These are phyloP conservation scores for Neofusicoccum cordaticola DNA, from an alignment of 2,329 filamentous ascomycete genomes.

Conservation along the genomic window DNA sequence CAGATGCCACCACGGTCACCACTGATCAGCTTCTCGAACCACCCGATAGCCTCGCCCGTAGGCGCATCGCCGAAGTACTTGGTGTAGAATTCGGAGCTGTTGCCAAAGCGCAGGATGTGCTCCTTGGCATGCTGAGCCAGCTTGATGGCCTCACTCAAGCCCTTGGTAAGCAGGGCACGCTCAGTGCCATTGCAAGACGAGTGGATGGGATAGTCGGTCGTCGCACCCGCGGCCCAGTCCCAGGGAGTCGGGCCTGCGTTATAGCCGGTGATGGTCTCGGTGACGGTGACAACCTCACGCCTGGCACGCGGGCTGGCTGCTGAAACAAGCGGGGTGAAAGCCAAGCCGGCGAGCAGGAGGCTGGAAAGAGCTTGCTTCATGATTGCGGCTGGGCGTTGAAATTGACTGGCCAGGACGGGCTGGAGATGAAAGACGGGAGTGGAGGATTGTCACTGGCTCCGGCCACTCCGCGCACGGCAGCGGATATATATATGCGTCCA, in stretches of 20 bases:
- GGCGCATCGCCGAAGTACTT: conserved; percentile 66
- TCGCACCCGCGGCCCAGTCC: conserved; percentile 38
- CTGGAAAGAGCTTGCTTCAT: conserved; percentile 3
- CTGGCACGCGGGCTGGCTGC: neutral
- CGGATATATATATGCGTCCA: neutral
- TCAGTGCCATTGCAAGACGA: conserved; percentile 65
- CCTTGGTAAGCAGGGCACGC: conserved; percentile 53
- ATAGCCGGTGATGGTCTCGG: conserved; percentile 25
- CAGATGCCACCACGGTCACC: conserved; percentile 57
- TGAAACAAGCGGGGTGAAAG: neutral
- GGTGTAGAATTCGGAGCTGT: conserved; percentile 56
- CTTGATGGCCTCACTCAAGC: conserved; percentile 57
- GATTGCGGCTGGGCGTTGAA: neutral
- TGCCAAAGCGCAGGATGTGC: conserved; percentile 59
- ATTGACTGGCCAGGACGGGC: neutral
- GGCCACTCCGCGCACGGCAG: neutral
- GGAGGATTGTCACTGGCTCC: neutral
- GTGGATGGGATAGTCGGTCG: conserved; percentile 54
- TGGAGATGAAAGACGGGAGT: neutral
- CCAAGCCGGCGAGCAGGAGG: neutral
- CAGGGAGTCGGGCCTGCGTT: conserved; percentile 23
- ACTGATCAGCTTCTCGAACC: conserved; percentile 59
- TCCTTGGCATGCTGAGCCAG: conserved; percentile 61
- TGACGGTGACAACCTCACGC: conserved; percentile 19
- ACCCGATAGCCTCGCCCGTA: conserved; percentile 59